phyloP scores from a whole-genome alignment of 352 stramenopile species.

The Globisporangium cylindrosporum region DNA sequence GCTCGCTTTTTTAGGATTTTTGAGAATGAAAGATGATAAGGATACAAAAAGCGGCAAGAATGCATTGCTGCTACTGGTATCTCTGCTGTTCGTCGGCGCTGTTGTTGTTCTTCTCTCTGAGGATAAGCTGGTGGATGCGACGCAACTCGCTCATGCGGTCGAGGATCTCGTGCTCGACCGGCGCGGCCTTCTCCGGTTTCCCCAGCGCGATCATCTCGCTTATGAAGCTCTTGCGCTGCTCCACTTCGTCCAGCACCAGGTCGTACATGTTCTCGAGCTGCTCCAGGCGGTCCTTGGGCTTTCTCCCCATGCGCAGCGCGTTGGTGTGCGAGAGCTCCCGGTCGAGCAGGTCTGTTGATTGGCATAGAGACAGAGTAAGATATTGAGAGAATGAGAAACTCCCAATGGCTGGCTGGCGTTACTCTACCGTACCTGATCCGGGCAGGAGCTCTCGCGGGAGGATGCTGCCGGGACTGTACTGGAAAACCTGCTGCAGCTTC shows the following conservation, averaged over 20 bases:
- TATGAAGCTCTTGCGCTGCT: slow-evolving; percentile 61
- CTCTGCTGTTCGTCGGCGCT: neutral
- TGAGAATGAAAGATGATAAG: neutral
- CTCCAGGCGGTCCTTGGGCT: slow-evolving; percentile 36
- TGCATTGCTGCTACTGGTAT: neutral
- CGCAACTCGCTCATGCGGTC: slow-evolving; percentile 62
- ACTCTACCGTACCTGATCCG: slow-evolving; percentile 40
- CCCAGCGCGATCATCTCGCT: slow-evolving; percentile 61
- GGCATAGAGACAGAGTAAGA: neutral
- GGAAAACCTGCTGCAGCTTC: slow-evolving; percentile 79
- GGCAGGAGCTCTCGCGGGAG: slow-evolving; percentile 67
- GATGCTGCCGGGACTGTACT: slow-evolving; percentile 63
- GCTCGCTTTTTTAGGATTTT: slow-evolving; percentile 3
- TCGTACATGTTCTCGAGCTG: slow-evolving; percentile 71
- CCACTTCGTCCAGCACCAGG: slow-evolving; percentile 54
- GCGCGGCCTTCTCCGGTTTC: slow-evolving; percentile 32
- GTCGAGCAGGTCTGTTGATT: slow-evolving; percentile 46
- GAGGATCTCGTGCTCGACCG: slow-evolving; percentile 60
- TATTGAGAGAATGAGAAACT: neutral
- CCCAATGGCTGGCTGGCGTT: neutral
- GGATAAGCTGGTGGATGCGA: slow-evolving; percentile 62
- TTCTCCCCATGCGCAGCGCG: slow-evolving; percentile 31
- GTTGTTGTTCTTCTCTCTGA: slow-evolving; percentile 35
- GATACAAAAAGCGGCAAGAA: neutral
- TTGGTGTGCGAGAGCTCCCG: slow-evolving; percentile 60